Evolutionary conservation across 345 rosid genomes (phyloP).

Genomic region (Pistacia atlantica): DNA sequence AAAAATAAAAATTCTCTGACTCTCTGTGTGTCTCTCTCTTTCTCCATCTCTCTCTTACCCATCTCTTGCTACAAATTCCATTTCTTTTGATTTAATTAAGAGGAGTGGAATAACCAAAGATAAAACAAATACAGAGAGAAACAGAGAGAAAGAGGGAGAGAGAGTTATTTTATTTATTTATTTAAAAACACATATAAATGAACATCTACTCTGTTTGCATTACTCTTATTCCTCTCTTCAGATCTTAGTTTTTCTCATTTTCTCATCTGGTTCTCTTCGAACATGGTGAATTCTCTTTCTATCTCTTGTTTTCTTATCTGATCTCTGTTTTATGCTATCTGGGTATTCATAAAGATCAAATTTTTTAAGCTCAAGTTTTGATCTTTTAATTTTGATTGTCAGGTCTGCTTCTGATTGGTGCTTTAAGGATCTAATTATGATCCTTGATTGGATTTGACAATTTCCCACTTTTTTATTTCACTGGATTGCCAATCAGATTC

Average conservation of each 20-base stretch:
- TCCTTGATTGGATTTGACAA: slow-evolving; percentile 61
- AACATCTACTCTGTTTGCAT: slow-evolving; percentile 63
- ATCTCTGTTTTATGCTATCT: slow-evolving; percentile 31
- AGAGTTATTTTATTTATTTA: slow-evolving; percentile 4
- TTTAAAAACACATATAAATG: slow-evolving; percentile 36
- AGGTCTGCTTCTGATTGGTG: slow-evolving; percentile 43
- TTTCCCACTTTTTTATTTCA: slow-evolving; percentile 46
- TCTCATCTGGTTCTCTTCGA: slow-evolving; percentile 56
- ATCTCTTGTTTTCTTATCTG: slow-evolving; percentile 21
- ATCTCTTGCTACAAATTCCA: slow-evolving; percentile 49
- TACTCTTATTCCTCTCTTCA: slow-evolving; percentile 49
- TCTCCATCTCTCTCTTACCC: slow-evolving; percentile 34
- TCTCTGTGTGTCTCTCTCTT: slow-evolving; percentile 22
- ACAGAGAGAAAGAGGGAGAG: slow-evolving; percentile 33
- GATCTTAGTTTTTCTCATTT: slow-evolving; percentile 77
- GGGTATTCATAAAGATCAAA: slow-evolving; percentile 25
- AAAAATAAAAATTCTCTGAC: slow-evolving; percentile 20
- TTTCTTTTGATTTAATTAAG: slow-evolving; percentile 56
- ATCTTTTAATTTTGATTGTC: slow-evolving; percentile 23
- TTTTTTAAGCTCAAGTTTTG: slow-evolving; percentile 19
- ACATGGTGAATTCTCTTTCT: slow-evolving; percentile 51
- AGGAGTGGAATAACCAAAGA: slow-evolving; percentile 62
- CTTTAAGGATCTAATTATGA: slow-evolving; percentile 49
- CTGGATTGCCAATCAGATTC: slow-evolving; percentile 59
- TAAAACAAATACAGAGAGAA: slow-evolving; percentile 32